Base-by-base conservation (phyloP, 2,329 filamentous ascomycete genomes). In the Canariomyces notabilis region DNA sequence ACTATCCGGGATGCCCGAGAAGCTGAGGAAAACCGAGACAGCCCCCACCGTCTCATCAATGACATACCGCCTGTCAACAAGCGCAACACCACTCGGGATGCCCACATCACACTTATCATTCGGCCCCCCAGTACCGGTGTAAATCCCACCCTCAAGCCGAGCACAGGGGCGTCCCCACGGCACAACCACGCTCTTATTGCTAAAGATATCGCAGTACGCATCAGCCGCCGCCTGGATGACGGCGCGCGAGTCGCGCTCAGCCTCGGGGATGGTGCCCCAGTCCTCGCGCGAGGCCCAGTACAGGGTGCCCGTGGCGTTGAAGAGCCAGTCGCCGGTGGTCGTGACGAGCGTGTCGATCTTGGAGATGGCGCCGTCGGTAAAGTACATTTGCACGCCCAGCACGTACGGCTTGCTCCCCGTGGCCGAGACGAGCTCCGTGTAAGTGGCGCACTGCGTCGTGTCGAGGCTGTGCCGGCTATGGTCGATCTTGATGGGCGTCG, bases 361-460 rank as follows among this genome's bases (percentile, higher is more conserved):
- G 41, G 44, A 41, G 45, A 44, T 41, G 32, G 57, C 29, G 3
- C 48, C 48, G 31, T 44, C 45, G 3, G 51, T 50, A 42, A 63
- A 59, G 48, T 57, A 58, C 44, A 68, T 61, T 52, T 67, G 67
- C 18, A 61, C 62, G 37, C 64, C 66, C 43, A 68, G 56, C 18
- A 68, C 67, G 48, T 68, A 67, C 6, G 65, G 67, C 47, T 62
- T 58, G 29, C 46, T 21, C 19, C 61, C 33, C 20, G 50, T 45
- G 48, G 49, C 57, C 41, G 44, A 57, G 38, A 59, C 53, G 18
- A 61, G 39, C 44, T 62, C 58, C 15, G 60, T 60, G 51, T 57
- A 61, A 19, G 58, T 59, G 16, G 60, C 56, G 45, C 59, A 61
- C 12, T 57, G 47, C 4, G 53, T 54, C 8, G 59, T 60, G 57